Conservation (phyloP, 495 filamentous ascomycete species). For the Podospora sp. region DNA sequence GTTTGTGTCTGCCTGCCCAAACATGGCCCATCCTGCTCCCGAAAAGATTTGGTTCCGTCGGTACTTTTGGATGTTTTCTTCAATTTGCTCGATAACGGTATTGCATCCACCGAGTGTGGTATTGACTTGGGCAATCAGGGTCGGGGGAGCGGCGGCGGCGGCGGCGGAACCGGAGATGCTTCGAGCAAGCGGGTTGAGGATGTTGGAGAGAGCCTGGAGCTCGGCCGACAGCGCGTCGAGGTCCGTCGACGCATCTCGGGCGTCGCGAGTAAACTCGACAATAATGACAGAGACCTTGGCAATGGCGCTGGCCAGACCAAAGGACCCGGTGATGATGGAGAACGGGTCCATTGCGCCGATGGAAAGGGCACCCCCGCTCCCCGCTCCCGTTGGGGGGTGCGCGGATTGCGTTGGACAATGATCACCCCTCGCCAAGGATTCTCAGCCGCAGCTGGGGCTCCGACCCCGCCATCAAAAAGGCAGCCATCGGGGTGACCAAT, state of each 20-base stretch:
- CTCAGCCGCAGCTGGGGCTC: not conserved
- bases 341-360: slow-evolving; percentile 12
- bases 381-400: too few species aligned
- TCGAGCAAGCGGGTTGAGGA: slow-evolving; percentile 2
- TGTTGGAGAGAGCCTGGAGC: slow-evolving; percentile 1
- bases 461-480: too few species aligned
- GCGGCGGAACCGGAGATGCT: not conserved
- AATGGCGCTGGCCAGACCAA: slow-evolving; percentile 11
- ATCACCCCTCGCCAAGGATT: not conserved
- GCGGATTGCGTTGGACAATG: not conserved
- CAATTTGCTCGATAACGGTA: slow-evolving; percentile 17
- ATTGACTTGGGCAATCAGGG: slow-evolving; percentile 1
- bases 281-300: slow-evolving; percentile 14
- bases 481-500: too few species aligned
- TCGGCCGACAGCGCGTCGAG: slow-evolving; percentile 9
- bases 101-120: not conserved
- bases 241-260: slow-evolving; percentile 10
- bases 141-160: not conserved
- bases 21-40: slow-evolving; percentile 11
- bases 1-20: slow-evolving; percentile 12
- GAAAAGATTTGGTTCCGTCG: not conserved
- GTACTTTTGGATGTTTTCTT: slow-evolving; percentile 20
- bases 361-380: not conserved
- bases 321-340: slow-evolving; percentile 1
- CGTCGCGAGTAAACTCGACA: slow-evolving; percentile 15